Evolutionary conservation across 441 rosid genomes (phyloP).

Genomic region (Aleurites moluccanus): DNA sequence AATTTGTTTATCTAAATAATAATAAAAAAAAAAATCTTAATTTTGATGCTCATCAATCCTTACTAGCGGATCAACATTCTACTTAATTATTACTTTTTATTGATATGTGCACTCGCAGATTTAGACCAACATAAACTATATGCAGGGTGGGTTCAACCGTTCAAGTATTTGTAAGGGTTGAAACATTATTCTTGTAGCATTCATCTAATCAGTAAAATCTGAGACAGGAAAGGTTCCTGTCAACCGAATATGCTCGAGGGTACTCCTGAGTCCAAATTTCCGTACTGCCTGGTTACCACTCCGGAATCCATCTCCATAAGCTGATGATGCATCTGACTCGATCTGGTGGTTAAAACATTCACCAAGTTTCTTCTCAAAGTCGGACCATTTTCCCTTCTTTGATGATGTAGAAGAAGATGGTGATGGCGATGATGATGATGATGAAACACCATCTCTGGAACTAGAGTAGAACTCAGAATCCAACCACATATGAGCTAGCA

Average conservation of each 20-base stretch:
- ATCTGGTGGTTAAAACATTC: slow-evolving; percentile 89
- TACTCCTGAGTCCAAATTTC: slow-evolving; percentile 65
- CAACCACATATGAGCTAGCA: slow-evolving; percentile 94
- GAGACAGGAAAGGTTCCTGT: slow-evolving; percentile 80
- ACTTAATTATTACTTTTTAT: no score
- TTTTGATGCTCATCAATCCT: no score
- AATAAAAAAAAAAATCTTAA: no score
- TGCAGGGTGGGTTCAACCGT: not conserved
- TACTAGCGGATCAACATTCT: no score
- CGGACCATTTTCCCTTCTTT: slow-evolving; percentile 71
- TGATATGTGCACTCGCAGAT: no score
- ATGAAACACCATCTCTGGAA: slow-evolving; percentile 40
- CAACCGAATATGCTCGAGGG: slow-evolving; percentile 80
- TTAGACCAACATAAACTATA: no score
- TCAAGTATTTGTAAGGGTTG: not conserved
- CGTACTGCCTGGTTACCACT: slow-evolving; percentile 66
- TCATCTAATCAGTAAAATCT: slow-evolving; percentile 6
- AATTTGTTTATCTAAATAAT: no score
- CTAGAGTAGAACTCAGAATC: slow-evolving; percentile 73
- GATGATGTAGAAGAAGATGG: slow-evolving; percentile 56
- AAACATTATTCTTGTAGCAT: not conserved
- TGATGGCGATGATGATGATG: slow-evolving; percentile 46
- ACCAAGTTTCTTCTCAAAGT: slow-evolving; percentile 84
- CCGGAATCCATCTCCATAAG: slow-evolving; percentile 94
- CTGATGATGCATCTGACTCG: slow-evolving; percentile 73